Conservation (phyloP, 148 eudicot species). For the Bassia scoparia region DNA sequence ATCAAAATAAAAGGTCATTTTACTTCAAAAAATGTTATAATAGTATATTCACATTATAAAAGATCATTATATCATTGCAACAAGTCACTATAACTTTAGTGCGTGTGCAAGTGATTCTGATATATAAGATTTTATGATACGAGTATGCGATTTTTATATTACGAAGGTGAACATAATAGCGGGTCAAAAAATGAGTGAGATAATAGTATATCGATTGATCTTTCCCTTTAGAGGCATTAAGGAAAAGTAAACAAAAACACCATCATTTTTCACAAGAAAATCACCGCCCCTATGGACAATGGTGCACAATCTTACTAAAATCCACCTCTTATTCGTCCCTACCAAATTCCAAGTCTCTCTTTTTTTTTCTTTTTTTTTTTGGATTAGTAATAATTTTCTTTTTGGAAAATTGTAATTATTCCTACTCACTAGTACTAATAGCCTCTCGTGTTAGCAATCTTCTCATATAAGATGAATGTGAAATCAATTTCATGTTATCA, state of each 20-base stretch:
- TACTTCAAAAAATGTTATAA: too few relatives aligned
- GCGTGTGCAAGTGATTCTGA: too few relatives aligned
- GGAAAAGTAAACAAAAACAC: constrained; percentile 31
- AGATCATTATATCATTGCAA: too few relatives aligned
- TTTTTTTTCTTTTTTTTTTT: too few relatives aligned
- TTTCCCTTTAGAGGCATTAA: constrained; percentile 18
- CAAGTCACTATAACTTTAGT: too few relatives aligned
- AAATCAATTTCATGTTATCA: not conserved
- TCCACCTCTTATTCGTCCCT: constrained; percentile 24
- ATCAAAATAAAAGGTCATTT: too few relatives aligned
- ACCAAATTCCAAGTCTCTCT: constrained; percentile 9
- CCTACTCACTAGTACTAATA: not conserved
- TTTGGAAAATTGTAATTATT: constrained; percentile 9
- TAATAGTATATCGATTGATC: not conserved
- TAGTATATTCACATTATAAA: too few relatives aligned
- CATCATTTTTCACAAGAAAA: constrained; percentile 32
- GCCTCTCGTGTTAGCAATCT: constrained; percentile 2
- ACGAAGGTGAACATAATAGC: too few relatives aligned
- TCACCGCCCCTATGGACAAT: constrained; percentile 8
- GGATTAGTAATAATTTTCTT: constrained; percentile 8
- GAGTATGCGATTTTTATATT: too few relatives aligned
- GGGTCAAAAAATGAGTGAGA: not conserved
- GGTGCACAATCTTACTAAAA: constrained; percentile 18
- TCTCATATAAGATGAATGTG: not conserved
- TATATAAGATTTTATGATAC: too few relatives aligned